Conservation (phyloP, 2,329 filamentous ascomycete species). For the Venturia effusa region DNA sequence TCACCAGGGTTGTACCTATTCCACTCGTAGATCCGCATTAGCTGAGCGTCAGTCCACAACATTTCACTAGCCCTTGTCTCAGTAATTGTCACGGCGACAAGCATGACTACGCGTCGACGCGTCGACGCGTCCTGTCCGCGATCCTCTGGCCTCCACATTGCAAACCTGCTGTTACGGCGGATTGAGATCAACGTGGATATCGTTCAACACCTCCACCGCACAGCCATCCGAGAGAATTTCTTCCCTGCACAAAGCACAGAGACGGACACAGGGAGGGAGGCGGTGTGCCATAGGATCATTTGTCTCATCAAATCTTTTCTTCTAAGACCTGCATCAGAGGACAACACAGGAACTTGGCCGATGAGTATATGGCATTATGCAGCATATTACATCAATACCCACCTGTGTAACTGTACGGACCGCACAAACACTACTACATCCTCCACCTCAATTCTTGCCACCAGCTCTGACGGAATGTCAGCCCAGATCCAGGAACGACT, state of each 20-base stretch:
- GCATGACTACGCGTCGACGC: slow-evolving; percentile 1
- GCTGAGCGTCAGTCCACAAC: background rate
- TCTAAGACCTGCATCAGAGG: background rate
- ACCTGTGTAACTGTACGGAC: background rate
- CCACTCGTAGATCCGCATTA: background rate
- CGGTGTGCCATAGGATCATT: background rate
- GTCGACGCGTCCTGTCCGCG: background rate
- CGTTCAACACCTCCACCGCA: background rate
- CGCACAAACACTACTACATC: background rate
- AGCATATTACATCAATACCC: background rate
- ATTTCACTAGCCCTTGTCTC: background rate
- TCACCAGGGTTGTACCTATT: background rate
- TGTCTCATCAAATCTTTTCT: background rate
- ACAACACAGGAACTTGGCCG: background rate
- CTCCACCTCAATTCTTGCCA: background rate
- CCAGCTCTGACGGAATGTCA: background rate
- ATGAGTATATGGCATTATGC: background rate
- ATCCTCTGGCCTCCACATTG: background rate
- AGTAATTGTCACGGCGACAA: background rate
- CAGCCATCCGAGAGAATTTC: background rate
- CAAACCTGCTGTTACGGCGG: background rate
- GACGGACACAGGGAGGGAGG: background rate
- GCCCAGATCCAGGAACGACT: background rate
- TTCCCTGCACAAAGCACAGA: slow-evolving; percentile 1
- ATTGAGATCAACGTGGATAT: background rate